Evolutionary conservation across 2,329 filamentous ascomycete species (phyloP), one percentile per base, ranked within the genome.

Genomic region (Hymenoscyphus salicellus): DNA sequence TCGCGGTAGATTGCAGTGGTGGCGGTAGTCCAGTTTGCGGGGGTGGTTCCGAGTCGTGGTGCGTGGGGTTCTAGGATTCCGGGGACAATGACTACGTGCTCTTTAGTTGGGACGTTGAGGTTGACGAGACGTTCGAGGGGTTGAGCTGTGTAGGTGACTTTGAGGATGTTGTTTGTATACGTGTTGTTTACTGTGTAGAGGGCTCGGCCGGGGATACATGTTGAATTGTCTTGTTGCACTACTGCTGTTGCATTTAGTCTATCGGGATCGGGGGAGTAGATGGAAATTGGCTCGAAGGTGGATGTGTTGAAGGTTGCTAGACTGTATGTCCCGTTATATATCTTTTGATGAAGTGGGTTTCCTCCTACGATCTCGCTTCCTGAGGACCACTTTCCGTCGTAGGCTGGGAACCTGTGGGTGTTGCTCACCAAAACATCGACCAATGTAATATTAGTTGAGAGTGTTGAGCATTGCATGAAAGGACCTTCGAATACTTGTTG

Each of bases 151-250:
- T 46, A 46, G n/a, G 43, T 4, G 23, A 32, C 14, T 60, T 68
- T 16, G 43, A n/a, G 41, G 32, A 20, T 55, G 8, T 56, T 58
- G 41, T 71, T 71, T 14, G 70, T 68, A 20, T 63, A 63, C 2
- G 69, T 71, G 32, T 43, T 65, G 16, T 69, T 65, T 14, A 69
- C 60, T 3, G 67, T 68, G 41, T 62, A 71, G 1, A 60, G 58
- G 20, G 69, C 70, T 36, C 70, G 60, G 1, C 58, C 63, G 3
- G 68, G 65, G 10, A 55, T 38, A 16, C 70, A 72, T n/a, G 52
- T 58, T 11, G 63, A 56, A 2, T 58, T 67, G 33, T 68, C 55
- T 49, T 64, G 55, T 11, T 46, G 43, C 3, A 46, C 2, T 3
- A 46, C 2, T 7, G 43, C 43, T 23, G 43, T 5, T 1, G 43